phyloP scores from a whole-genome alignment of 176 grass and related monocot species.

The Triticum timopheevii region DNA sequence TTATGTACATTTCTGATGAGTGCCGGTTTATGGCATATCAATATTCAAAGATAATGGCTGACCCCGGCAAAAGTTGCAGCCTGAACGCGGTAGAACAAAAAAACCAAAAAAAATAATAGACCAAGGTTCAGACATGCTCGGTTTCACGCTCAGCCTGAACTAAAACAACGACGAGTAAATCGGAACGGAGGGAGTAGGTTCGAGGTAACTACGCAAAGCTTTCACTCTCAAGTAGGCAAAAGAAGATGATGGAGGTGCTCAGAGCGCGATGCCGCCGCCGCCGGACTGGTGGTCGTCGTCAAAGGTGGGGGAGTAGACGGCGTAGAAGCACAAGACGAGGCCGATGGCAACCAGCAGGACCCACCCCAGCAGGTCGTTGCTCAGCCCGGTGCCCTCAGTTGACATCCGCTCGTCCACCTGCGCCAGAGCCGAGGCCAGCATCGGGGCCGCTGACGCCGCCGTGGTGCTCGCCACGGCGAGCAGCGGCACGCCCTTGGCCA shows the following conservation, averaged over 20 bases:
- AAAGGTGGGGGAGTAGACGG: constrained; percentile 48
- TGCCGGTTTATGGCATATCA: too few species aligned
- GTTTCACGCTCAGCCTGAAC: too few species aligned
- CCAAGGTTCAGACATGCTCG: too few species aligned
- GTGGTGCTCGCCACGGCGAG: neutral
- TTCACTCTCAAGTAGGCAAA: neutral
- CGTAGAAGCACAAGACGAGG: constrained; percentile 42
- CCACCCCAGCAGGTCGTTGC: constrained; percentile 48
- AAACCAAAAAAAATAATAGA: too few species aligned
- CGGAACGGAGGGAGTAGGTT: too few species aligned
- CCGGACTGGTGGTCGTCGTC: constrained; percentile 50
- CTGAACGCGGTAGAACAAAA: too few species aligned
- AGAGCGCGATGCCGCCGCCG: constrained; percentile 58
- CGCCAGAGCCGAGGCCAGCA: constrained; percentile 45
- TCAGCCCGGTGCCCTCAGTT: constrained; percentile 76
- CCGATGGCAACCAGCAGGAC: constrained; percentile 62
- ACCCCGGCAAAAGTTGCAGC: too few species aligned
- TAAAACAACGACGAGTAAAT: too few species aligned
- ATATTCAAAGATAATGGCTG: too few species aligned
- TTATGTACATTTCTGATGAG: too few species aligned
- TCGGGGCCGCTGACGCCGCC: neutral
- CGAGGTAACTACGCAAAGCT: neutral
- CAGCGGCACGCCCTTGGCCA: neutral
- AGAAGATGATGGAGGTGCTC: neutral
- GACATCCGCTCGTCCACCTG: constrained; percentile 83